Evolutionary conservation across 768 basidiomycete species (phyloP).

Genomic region (Leccinum boreale): DNA sequence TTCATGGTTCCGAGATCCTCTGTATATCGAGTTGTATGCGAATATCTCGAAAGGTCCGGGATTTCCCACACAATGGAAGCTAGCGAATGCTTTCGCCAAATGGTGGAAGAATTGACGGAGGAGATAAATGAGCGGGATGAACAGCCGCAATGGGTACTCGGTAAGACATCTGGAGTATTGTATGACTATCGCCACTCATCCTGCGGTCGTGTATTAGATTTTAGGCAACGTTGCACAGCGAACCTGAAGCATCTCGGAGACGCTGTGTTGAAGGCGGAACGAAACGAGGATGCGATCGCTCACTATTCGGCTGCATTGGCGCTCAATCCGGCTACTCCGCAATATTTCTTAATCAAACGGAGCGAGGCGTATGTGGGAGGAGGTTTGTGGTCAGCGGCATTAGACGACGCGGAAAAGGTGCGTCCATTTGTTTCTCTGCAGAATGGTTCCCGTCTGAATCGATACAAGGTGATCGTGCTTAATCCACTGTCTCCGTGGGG

Average conservation of each 20-base stretch:
- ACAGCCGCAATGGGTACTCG: neutral
- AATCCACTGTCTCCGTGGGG: neutral
- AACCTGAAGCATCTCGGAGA: neutral
- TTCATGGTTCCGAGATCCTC: neutral
- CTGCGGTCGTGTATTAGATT: neutral
- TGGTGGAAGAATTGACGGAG: neutral
- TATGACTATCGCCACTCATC: neutral
- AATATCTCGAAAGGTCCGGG: neutral
- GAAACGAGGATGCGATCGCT: neutral
- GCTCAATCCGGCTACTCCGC: neutral
- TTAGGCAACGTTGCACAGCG: neutral
- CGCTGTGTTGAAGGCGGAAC: neutral
- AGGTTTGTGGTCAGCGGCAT: neutral
- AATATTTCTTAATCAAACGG: neutral
- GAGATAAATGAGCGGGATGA: neutral
- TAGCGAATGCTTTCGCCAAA: neutral
- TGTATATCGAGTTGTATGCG: neutral
- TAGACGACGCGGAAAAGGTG: neutral
- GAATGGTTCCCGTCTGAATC: neutral
- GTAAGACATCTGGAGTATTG: neutral
- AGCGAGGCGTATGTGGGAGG: neutral
- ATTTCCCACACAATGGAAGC: neutral
- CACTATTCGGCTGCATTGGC: neutral
- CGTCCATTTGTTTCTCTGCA: neutral
- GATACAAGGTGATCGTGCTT: neutral